phyloP scores from a whole-genome alignment of 2,329 filamentous ascomycete genomes.

The Colletotrichum acutatum region DNA sequence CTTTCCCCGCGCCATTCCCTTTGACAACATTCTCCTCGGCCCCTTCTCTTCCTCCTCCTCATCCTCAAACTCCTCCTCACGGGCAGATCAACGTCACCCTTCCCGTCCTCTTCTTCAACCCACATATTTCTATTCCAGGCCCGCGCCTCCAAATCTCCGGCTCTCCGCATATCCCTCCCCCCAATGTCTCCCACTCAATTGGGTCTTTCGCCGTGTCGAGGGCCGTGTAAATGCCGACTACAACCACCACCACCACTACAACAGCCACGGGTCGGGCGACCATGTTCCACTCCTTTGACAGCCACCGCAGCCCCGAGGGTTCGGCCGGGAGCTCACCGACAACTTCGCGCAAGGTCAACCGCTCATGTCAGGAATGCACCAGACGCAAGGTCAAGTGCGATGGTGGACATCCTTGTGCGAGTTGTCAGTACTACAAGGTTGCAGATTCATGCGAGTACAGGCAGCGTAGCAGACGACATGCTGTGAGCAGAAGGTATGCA shows the following conservation, averaged over 20 bases:
- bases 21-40: not conserved
- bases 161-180: conserved; percentile 13
- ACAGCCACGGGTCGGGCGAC: not conserved
- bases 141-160: not conserved
- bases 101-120: conserved; percentile 2
- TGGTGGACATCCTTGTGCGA: conserved; percentile 47
- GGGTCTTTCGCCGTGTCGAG: conserved; percentile 5
- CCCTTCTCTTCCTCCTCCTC: not conserved
- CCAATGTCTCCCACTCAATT: conserved; percentile 12
- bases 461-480: conserved; percentile 44
- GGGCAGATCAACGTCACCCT: not conserved
- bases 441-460: conserved; percentile 42
- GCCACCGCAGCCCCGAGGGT: conserved; percentile 14
- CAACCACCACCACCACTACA: not conserved
- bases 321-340: not conserved
- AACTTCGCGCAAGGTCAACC: conserved; percentile 37
- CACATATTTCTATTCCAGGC: conserved; percentile 12
- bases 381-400: conserved; percentile 52
- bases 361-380: conserved; percentile 43
- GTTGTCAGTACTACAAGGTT: conserved; percentile 50
- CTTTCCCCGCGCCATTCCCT: not conserved
- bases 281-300: conserved; percentile 34
- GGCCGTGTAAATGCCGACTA: conserved; percentile 15
- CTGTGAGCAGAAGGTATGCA: conserved; percentile 43
- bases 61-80: not conserved